Evolutionary conservation across 73 alveolate species (phyloP).

Genomic region (Loxodes magnus): DNA sequence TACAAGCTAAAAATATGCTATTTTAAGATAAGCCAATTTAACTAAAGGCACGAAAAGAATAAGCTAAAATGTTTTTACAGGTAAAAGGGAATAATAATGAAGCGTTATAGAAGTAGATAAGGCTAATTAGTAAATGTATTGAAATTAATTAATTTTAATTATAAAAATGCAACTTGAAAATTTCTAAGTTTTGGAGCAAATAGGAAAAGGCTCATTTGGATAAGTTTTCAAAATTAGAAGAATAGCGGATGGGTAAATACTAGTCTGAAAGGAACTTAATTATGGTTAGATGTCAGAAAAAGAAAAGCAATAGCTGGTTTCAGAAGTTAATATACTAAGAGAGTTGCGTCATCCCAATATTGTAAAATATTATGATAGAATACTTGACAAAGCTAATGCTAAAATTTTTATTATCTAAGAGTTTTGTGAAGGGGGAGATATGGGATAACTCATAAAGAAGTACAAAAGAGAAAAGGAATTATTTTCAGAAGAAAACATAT

Average conservation of each 20-base stretch:
- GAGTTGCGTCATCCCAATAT: constrained; percentile 67
- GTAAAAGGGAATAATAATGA: no score
- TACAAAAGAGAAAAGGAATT: constrained; percentile 49
- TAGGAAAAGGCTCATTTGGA: constrained; percentile 91
- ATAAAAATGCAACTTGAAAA: constrained; percentile 91
- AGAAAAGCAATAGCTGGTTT: constrained; percentile 74
- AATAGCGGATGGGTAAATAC: constrained; percentile 54
- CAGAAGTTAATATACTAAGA: constrained; percentile 86
- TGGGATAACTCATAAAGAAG: constrained; percentile 60
- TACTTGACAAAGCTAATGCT: constrained; percentile 70
- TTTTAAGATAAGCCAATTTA: no score
- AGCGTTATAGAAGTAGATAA: no score
- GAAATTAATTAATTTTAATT: no score
- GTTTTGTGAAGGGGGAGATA: constrained; percentile 93
- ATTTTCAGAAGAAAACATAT: constrained; percentile 73
- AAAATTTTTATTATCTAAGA: constrained; percentile 85
- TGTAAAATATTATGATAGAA: constrained; percentile 81
- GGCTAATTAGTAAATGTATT: no score
- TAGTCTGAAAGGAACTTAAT: constrained; percentile 84
- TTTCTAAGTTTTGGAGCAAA: constrained; percentile 65
- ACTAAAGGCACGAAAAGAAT: no score
- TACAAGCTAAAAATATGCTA: no score
- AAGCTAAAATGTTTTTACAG: no score
- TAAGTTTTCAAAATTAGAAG: constrained; percentile 68
- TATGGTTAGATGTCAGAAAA: constrained; percentile 79